A percentile compares a stretch with the other conserved stretches of the same genome.
phyloP scores from a whole-genome alignment of 2,329 filamentous ascomycete genomes.

The Xylariaceae sp. region DNA sequence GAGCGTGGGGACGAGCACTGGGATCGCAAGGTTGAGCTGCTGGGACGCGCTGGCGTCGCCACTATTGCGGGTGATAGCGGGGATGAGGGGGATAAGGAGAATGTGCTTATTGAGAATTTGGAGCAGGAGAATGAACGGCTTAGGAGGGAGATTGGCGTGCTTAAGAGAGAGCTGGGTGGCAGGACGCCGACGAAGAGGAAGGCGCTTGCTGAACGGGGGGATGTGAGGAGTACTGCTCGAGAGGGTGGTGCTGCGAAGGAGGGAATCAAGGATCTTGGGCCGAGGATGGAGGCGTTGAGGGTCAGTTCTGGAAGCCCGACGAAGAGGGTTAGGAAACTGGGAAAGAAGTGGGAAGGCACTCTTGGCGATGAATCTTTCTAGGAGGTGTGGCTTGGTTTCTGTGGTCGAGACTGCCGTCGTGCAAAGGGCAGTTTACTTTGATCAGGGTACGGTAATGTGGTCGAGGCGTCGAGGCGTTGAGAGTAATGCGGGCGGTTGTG shows the following conservation, averaged over 20 bases:
- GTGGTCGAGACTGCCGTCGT: background rate
- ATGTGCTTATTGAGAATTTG: conserved; percentile 58
- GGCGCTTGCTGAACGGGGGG: conserved; percentile 53
- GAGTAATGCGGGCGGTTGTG: background rate
- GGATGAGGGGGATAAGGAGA: conserved; percentile 57
- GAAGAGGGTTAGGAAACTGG: conserved; percentile 49
- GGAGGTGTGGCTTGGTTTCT: conserved; percentile 5
- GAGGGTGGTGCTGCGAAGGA: conserved; percentile 7
- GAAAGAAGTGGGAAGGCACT: conserved; percentile 45
- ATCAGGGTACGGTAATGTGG: background rate
- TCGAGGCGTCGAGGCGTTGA: background rate
- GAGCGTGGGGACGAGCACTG: conserved; percentile 80
- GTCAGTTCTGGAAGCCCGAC: conserved; percentile 44
- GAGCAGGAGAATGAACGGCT: conserved; percentile 69
- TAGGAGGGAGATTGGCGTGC: conserved; percentile 57
- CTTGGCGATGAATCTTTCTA: conserved; percentile 40
- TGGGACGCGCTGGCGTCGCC: conserved; percentile 51
- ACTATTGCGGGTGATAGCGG: conserved; percentile 36
- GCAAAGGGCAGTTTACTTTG: background rate
- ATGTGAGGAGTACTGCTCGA: conserved; percentile 23
- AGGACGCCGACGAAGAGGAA: conserved; percentile 60
- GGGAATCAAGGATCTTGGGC: conserved; percentile 37
- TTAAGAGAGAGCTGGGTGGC: conserved; percentile 62
- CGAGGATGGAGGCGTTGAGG: conserved; percentile 48
- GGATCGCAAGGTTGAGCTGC: conserved; percentile 79